A percentile compares a stretch with the other conserved stretches of the same genome.
Evolutionary conservation across 2,329 filamentous ascomycete species (phyloP).

Genomic region (Sphaerostilbella broomeana): DNA sequence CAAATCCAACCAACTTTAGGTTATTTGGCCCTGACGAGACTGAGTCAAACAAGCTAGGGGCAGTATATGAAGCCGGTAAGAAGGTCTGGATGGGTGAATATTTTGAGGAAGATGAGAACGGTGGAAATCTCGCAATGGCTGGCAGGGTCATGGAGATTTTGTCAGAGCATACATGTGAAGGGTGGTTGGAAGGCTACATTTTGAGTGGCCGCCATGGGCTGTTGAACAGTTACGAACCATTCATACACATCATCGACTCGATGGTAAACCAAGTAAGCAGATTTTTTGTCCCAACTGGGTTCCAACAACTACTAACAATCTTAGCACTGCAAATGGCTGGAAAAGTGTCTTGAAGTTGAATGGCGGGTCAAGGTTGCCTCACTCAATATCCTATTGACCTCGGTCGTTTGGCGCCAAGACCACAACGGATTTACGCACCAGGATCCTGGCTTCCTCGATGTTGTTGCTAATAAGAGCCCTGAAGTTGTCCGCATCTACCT

Average conservation of each 20-base stretch:
- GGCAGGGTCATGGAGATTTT: constrained; percentile 79
- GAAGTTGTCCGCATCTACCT: constrained; percentile 77
- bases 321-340: constrained; percentile 77
- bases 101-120: constrained; percentile 68
- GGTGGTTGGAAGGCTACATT: constrained; percentile 74
- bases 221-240: constrained; percentile 76
- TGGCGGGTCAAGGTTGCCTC: constrained; percentile 69
- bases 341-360: constrained; percentile 72
- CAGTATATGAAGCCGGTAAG: constrained; percentile 66
- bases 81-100: constrained; percentile 77
- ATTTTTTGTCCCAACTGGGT: background rate
- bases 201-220: constrained; percentile 69
- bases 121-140: constrained; percentile 61
- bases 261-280: constrained; percentile 66
- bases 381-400: constrained; percentile 72
- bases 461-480: constrained; percentile 72
- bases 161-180: constrained; percentile 74
- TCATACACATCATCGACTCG: constrained; percentile 76
- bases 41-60: constrained; percentile 69
- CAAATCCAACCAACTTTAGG: constrained; percentile 63
- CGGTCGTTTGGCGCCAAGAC: constrained; percentile 75
- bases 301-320: constrained; percentile 13
- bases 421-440: constrained; percentile 82
- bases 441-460: constrained; percentile 73
- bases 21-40: constrained; percentile 77